Evolutionary conservation across 257 asterid species (phyloP), one percentile per base, ranked within the genome.

Genomic region (Solanum rostratum): DNA sequence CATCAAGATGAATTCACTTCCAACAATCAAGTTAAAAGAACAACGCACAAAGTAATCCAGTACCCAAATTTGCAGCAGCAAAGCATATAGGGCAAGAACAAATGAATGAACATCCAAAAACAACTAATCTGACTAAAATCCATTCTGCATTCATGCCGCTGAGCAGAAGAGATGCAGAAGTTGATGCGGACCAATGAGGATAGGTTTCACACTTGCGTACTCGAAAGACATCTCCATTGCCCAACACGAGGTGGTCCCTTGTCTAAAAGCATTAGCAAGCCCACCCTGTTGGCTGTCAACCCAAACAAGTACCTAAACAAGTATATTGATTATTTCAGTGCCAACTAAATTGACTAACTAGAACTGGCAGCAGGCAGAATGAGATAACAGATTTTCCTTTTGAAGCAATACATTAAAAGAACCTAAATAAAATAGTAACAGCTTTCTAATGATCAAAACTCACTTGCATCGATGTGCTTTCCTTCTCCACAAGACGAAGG

Each of bases 401-500:
- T 1, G 13, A 45, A 65, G 62, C 18, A 63, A 54, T 63, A 45
- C 65, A 62, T 2, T 82, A 65, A 14, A 30, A 27, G 65, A 63
- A 82, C 10, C 57, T 45, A 60, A 20, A 39, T 14, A 60, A 59
- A 39, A 81, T 39, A 60, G 79, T 19, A 63, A 12, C 27, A 50
- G 43, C 84, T 30, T 19, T 49, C 81, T 81, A 73, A 78, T 62
- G 84, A 85, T 88, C 79, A 37, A 69, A 69, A 90, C 95, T 88
- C 87, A 96, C 98, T 87, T 96, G 98, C 92, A 90, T 88, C 89
- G 92, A 57, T 91, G 92, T 20, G 94, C 93, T 89, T 87, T 95
- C 87, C 83, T 90, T 89, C 92, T 93, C 98, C 99, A 93, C 89
- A 91, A 88, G 80, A 93, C 86, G 78, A 92, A 74, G 83, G 98